Evolutionary conservation across 2,329 filamentous ascomycete genomes (phyloP), one percentile per base, ranked within the genome.

Genomic region (Xylaria sp.): DNA sequence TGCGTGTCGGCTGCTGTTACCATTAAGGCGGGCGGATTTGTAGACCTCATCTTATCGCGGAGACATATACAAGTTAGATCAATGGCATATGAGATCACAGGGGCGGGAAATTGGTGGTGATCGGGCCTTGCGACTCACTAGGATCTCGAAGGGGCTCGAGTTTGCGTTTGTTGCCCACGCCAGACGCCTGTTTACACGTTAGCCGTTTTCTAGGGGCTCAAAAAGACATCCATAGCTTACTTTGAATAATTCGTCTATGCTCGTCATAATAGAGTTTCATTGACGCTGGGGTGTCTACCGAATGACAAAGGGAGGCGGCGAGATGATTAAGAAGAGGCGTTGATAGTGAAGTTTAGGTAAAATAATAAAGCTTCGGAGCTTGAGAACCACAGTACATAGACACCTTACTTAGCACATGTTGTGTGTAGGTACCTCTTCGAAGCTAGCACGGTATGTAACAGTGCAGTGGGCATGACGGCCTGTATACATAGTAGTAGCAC

Each of bases 101-200:
- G 47, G 45, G 51, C n/a, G 24, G 24, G 39, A 11, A 11, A 19
- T 34, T 14, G 21, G n/a, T 12, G 1, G 4, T 6, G 19, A 34
- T n/a, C 27, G 39, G 47, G 30, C 30, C 27, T 14, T 42, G 14
- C 32, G n/a, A 80, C 86, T 72, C 77, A 91, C 89, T 89, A 69
- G 89, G 88, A 78, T 91, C 88, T 75, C 84, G 84, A 69, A 88
- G 79, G 19, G 86, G 83, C 68, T 90, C 88, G 62, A 89, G 81
- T 79, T 90, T 91, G 74, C 89, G 85, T 78, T 92, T 92, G 81
- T 84, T 85, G 63, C 83, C 78, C 34, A 82, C 76, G 67, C 85
- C 83, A 81, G 72, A 67, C 27, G 67, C 64, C 64, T 80, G 30
- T 55, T 60, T 53, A 67, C 70, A 67, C 70, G 70, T 66, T 56